These are phyloP conservation scores for Alternaria longipes DNA, from an alignment of 2,329 filamentous ascomycete species.

Conservation along the genomic window DNA sequence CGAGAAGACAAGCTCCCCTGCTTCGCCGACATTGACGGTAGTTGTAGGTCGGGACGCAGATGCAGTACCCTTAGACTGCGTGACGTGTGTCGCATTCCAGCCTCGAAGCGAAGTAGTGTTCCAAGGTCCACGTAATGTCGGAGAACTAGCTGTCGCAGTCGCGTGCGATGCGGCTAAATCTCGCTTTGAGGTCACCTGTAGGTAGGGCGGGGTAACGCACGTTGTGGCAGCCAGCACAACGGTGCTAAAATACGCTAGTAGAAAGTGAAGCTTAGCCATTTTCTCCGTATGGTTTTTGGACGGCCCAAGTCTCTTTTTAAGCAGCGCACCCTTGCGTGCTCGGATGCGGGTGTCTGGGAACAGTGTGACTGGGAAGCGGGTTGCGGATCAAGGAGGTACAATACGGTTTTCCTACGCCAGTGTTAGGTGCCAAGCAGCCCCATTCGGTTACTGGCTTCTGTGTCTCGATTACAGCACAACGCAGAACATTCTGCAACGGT, in stretches of 20 bases:
- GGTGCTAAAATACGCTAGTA: not conserved
- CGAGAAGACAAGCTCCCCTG: conserved; percentile 17
- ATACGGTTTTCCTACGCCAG: not conserved
- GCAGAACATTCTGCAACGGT: not conserved
- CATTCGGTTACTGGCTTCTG: not conserved
- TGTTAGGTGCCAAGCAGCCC: not conserved
- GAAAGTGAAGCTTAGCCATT: conserved; percentile 1
- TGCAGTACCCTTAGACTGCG: not conserved
- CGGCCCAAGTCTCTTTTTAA: not conserved
- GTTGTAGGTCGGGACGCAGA: conserved; percentile 1
- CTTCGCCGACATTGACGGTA: conserved; percentile 18
- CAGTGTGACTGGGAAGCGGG: not conserved
- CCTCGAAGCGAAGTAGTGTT: not conserved
- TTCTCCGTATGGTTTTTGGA: not conserved
- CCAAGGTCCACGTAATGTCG: not conserved
- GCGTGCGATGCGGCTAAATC: not conserved
- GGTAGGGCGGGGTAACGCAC: not conserved
- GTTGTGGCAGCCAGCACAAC: conserved; percentile 6
- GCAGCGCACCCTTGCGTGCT: not conserved
- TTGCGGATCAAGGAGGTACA: not conserved
- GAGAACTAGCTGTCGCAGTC: not conserved
- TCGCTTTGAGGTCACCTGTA: not conserved
- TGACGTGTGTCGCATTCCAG: not conserved
- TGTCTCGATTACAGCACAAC: not conserved
- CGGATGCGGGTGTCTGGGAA: not conserved